Evolutionary conservation across 169 alveolate species (phyloP), one percentile per base, ranked within the genome.

Genomic region (Babesia ovis): DNA sequence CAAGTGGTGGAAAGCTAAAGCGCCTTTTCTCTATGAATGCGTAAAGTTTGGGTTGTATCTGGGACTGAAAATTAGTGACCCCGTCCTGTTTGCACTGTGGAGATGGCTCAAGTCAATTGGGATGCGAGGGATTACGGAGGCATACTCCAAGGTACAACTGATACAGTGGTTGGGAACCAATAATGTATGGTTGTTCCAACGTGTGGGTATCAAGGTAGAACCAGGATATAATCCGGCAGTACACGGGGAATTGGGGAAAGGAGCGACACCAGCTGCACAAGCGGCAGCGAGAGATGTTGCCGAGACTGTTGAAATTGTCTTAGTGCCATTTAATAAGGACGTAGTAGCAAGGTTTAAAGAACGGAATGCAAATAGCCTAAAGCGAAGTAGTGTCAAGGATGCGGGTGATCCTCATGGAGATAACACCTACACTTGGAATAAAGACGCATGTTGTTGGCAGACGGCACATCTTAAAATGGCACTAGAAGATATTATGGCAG

Each of bases 251-350:
- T 22, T 27, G 18, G 74, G 48, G 14, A 22, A 31, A 12, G 61
- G 74, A 5, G 37, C 53, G 14, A 64, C 74, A 5, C 74, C 74
- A 8, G 59, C 74, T 1, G 34, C 45, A 39, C 74, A 64, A 39
- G 74, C 74, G 12, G 27, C 54, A 22, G 46, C 59, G 20, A n/a
- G 61, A 6, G 74, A 64, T 29, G 22, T 43, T 11, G 68, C 71
- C 9, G 80, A 66, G 23, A 62, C 70, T n/a, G 70, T 76, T 39
- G 42, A 50, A 29, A 32, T 71, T 22, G 22, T 34, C 31, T 23
- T 79, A 42, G 18, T 69, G 12, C 87, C 87, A 9, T 79, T 54
- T 70, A 79, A 79, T 68, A 79, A 69, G 60, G 87, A 60, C 32
- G 29, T 79, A 8, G 57, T 79, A 8, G 41, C 82, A 4, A 45